A percentile compares a stretch with the other conserved stretches of the same genome.
phyloP scores from a whole-genome alignment of 768 basidiomycete genomes.

The Gloeostereum incarnatum region DNA sequence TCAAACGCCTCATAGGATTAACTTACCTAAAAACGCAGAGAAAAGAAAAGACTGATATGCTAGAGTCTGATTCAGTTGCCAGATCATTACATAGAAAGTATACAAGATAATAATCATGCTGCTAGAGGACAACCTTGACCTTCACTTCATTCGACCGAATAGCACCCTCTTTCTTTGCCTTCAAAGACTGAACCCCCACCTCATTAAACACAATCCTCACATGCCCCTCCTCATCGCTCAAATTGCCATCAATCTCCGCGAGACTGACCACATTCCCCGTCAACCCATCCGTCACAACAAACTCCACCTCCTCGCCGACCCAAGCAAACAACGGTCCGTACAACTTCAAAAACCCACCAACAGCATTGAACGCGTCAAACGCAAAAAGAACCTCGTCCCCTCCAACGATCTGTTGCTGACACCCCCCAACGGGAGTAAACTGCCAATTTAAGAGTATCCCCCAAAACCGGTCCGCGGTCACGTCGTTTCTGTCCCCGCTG shows the following conservation, averaged over 20 bases:
- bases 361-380: constrained; percentile 25
- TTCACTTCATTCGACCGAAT: constrained; percentile 21
- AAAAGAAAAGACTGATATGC: too few species aligned
- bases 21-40: too few species aligned
- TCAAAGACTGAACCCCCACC: constrained; percentile 16
- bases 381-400: constrained; percentile 26
- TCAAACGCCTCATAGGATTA: too few species aligned
- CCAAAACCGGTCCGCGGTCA: constrained; percentile 26
- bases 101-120: too few species aligned
- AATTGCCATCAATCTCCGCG: constrained; percentile 18
- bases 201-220: constrained; percentile 17
- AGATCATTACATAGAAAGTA: too few species aligned
- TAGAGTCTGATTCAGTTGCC: too few species aligned
- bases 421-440: constrained; percentile 27
- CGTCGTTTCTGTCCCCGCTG: constrained; percentile 12
- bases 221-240: constrained; percentile 15
- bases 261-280: constrained; percentile 22
- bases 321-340: constrained; percentile 17
- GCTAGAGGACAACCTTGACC: constrained; percentile 7
- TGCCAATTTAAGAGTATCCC: constrained; percentile 23
- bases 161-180: constrained; percentile 21
- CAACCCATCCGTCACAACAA: constrained; percentile 28
- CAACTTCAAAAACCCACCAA: constrained; percentile 24
- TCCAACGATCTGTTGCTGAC: constrained; percentile 24
- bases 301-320: constrained; percentile 15